Evolutionary conservation across 805 yeast genomes (phyloP), one percentile per base, ranked within the genome.

Genomic region (Yamadazyma laniorum): DNA sequence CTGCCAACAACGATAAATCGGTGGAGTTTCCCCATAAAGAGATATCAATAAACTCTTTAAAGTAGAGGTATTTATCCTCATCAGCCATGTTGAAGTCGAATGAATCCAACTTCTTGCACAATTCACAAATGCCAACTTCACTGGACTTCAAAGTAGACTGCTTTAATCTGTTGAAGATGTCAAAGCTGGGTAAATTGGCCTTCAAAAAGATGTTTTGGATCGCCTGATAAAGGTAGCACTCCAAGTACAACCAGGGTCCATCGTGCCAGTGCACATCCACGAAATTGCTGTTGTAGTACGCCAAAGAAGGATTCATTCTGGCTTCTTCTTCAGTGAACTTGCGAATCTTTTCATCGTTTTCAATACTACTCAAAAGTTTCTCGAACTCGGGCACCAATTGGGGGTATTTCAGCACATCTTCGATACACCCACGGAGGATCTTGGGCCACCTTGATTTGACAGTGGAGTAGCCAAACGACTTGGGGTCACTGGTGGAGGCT

Each of bases 21-120:
- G 97, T 87, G 14, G 98, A 97, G 61, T 93, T 93, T 18, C 99
- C 99, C 99, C 99, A 93, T 37, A 93, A 64, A 0, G 96, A 86
- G 39, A 91, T 77, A 56, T 89, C 95, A 29, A 85, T 63, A 45
- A 90, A 85, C 58, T 93, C 99, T 44, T 72, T 76, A 68, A 89
- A 90, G 31, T 88, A 65, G 9, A 82, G 50, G 43, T 70, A 59
- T 45, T 81, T 59, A 4, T 75, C 79, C 1, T 44, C 43, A 40
- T 70, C 75, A 3, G 55, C 32, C 35, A 35, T 14, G 53, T 47
- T 44, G 58, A 63, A 29, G 41, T 43, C 26, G 47, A 50, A 35
- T 79, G 57, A 30, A 62, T 69, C 48, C 60, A 69, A 64, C 43
- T 93, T 73, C 32, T 75, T 60, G 27, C 96, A 88, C 40, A 93